phyloP scores from a whole-genome alignment of 108 stramenopile species.

The Mayamaea pseudoterrestris region DNA sequence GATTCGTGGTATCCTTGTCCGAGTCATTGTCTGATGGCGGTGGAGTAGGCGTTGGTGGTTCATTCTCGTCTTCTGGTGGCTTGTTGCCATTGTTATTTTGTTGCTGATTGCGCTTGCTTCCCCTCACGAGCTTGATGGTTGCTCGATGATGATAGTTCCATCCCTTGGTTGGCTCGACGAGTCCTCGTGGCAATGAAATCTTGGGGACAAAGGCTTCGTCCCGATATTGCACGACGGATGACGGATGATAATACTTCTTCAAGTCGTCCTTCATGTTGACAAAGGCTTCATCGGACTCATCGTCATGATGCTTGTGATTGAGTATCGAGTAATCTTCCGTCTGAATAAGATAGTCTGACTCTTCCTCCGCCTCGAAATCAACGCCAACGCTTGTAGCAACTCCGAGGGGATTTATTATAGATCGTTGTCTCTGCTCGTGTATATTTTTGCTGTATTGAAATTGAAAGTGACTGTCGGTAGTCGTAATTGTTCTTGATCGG shows the following conservation, averaged over 20 bases:
- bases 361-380: background rate
- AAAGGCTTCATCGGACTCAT: background rate
- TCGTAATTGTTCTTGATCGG: no score
- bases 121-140: conserved; percentile 12
- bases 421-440: no score
- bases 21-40: conserved; percentile 1
- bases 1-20: background rate
- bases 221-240: background rate
- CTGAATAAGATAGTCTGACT: conserved; percentile 4
- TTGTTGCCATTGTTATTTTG: conserved; percentile 3
- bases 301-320: conserved; percentile 1
- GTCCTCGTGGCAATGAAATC: conserved; percentile 13
- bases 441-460: no score
- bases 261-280: conserved; percentile 2
- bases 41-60: no score
- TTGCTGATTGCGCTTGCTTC: background rate
- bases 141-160: conserved; percentile 35
- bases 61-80: conserved; percentile 3
- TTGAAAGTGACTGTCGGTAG: no score
- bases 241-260: background rate
- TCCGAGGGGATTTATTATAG: no score
- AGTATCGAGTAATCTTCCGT: conserved; percentile 5
- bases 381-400: no score
- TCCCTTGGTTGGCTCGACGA: conserved; percentile 14
- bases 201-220: conserved; percentile 10